phyloP scores from a whole-genome alignment of 1,284 basidiomycete genomes.

The Austropuccinia psidii region DNA sequence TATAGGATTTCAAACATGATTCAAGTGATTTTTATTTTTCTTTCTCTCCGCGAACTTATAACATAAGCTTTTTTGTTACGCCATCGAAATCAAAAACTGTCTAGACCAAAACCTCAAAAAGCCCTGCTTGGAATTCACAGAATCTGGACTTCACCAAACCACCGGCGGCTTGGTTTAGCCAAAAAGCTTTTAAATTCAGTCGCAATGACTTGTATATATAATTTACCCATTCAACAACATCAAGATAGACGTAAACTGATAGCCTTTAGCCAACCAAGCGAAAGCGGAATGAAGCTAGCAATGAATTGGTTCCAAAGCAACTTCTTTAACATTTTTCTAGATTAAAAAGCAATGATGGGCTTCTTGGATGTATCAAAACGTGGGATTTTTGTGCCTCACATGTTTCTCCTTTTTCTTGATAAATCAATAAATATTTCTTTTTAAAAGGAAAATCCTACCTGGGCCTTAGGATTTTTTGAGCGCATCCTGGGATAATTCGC shows the following conservation, averaged over 20 bases:
- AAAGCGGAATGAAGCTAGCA: constrained; percentile 49
- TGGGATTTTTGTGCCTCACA: too few species aligned
- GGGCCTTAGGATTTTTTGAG: too few species aligned
- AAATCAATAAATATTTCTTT: too few species aligned
- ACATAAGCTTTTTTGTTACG: not conserved
- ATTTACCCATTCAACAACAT: constrained; percentile 44
- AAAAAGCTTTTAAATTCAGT: constrained; percentile 47
- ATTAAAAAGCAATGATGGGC: too few species aligned
- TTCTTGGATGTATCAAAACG: too few species aligned
- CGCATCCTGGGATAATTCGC: too few species aligned
- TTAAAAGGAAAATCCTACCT: too few species aligned
- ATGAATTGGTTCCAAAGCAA: constrained; percentile 44
- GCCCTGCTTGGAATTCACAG: constrained; percentile 51
- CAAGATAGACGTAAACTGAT: constrained; percentile 44
- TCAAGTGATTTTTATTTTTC: not conserved
- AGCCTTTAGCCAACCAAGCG: constrained; percentile 52
- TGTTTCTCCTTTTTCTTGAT: too few species aligned
- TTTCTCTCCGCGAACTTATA: not conserved
- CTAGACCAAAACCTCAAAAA: constrained; percentile 46
- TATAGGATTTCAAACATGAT: constrained; percentile 18
- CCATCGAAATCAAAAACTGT: not conserved
- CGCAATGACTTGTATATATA: constrained; percentile 48
- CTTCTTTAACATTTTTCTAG: constrained; percentile 12
- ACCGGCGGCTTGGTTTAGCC: constrained; percentile 47
- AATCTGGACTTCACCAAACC: constrained; percentile 49